Percentiles rank a stretch among this genome's conserved stretches.
These are phyloP conservation scores for Lojkania enalia DNA, from an alignment of 2,329 filamentous ascomycete species.

Conservation along the genomic window DNA sequence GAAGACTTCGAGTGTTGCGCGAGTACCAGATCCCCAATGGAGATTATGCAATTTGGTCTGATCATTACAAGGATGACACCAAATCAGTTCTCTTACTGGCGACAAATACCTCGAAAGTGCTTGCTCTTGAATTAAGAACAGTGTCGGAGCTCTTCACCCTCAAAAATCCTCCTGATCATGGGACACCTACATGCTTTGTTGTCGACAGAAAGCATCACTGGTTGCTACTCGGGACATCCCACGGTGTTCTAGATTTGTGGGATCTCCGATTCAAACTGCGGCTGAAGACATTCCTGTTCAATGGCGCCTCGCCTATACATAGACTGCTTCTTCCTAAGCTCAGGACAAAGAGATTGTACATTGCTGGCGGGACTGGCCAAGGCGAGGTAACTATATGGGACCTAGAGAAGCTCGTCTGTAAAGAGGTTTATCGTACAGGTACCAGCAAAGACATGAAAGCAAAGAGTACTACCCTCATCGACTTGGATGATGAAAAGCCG, in stretches of 20 bases:
- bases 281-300: conserved; percentile 84
- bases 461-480: conserved; percentile 72
- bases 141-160: conserved; percentile 83
- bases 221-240: conserved; percentile 87
- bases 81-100: conserved; percentile 83
- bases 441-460: conserved; percentile 33
- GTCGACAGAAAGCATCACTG: conserved; percentile 85
- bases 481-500: conserved; percentile 83
- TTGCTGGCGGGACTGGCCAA: conserved; percentile 82
- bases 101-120: conserved; percentile 80
- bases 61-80: conserved; percentile 84
- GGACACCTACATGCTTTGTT: conserved; percentile 87
- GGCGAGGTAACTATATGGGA: conserved; percentile 97
- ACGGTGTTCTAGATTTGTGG: conserved; percentile 93
- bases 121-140: conserved; percentile 82
- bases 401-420: conserved; percentile 83
- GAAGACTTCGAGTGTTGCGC: conserved; percentile 74
- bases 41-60: conserved; percentile 85
- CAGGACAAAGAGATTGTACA: conserved; percentile 70
- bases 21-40: conserved; percentile 70
- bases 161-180: conserved; percentile 87
- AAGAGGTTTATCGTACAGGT: conserved; percentile 79
- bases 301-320: conserved; percentile 78
- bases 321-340: conserved; percentile 73
- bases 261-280: conserved; percentile 92